phyloP scores from a whole-genome alignment of 2,329 filamentous ascomycete species.

The Fusarium sulawesiense region DNA sequence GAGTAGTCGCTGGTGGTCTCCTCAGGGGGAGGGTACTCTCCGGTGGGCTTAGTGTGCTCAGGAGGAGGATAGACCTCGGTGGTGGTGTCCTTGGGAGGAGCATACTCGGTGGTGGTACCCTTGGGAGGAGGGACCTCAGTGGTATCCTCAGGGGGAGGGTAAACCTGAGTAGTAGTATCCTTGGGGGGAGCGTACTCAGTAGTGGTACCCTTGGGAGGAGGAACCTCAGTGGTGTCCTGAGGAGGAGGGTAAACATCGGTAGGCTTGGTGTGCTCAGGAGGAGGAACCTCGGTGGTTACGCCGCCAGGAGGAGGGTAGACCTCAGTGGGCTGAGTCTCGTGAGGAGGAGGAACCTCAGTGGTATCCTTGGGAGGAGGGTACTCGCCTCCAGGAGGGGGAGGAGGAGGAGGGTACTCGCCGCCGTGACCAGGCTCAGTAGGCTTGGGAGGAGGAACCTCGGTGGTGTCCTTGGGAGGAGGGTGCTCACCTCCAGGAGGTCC shows the following conservation, averaged over 20 bases:
- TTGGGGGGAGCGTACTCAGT: not conserved
- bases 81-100: conserved; percentile 6
- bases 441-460: too few relatives aligned
- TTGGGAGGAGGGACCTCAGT: not conserved
- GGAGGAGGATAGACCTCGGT: not conserved
- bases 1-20: not conserved
- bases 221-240: not conserved
- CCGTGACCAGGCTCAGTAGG: not conserved
- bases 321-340: not conserved
- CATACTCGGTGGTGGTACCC: not conserved
- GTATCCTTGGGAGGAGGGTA: not conserved
- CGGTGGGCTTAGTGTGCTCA: not conserved
- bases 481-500: too few relatives aligned
- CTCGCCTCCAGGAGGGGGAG: not conserved
- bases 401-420: conserved; percentile 2
- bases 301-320: not conserved
- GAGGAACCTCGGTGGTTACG: not conserved
- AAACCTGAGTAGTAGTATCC: not conserved
- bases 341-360: not conserved
- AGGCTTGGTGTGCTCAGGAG: not conserved
- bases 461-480: not conserved
- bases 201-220: not conserved
- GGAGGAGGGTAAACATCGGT: not conserved
- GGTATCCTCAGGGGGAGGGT: not conserved
- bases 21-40: conserved; percentile 1